These are phyloP conservation scores for Bretschneidera sinensis DNA, from an alignment of 345 rosid species.

Conservation along the genomic window DNA sequence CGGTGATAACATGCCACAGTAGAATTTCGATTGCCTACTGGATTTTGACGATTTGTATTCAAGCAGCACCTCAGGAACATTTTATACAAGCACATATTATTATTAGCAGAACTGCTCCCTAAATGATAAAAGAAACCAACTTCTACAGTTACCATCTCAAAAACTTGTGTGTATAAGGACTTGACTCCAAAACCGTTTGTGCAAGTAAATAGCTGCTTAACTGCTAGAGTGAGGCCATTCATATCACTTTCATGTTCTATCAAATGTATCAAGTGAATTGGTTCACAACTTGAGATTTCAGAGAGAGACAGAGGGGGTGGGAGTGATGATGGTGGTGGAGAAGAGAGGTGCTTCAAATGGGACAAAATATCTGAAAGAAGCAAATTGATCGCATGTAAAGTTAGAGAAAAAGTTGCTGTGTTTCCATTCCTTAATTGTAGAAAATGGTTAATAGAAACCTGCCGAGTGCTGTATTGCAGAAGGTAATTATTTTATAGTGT, in stretches of 20 bases:
- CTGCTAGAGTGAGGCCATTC: too few species aligned
- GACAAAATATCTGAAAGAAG: conserved; percentile 4
- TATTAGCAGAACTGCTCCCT: background rate
- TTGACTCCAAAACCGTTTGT: too few species aligned
- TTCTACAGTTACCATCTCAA: too few species aligned
- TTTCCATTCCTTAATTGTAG: conserved; percentile 1
- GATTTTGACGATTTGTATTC: too few species aligned
- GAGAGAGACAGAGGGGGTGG: background rate
- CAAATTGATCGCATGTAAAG: conserved; percentile 17
- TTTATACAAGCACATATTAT: too few species aligned
- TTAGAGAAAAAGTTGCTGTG: conserved; percentile 12
- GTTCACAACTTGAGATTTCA: background rate
- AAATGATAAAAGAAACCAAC: background rate
- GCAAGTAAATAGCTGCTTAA: too few species aligned
- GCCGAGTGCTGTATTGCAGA: conserved; percentile 4
- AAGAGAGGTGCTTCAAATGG: background rate
- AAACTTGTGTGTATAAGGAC: too few species aligned
- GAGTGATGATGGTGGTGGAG: too few species aligned
- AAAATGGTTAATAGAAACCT: conserved; percentile 3
- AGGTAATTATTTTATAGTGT: conserved; percentile 4
- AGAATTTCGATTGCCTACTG: too few species aligned
- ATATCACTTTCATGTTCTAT: background rate
- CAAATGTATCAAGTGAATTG: background rate
- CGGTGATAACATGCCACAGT: too few species aligned
- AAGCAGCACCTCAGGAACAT: too few species aligned